Evolutionary conservation across 192 early-diverging fungal genomes (phyloP).

Genomic region (Rhizophagus sp.): DNA sequence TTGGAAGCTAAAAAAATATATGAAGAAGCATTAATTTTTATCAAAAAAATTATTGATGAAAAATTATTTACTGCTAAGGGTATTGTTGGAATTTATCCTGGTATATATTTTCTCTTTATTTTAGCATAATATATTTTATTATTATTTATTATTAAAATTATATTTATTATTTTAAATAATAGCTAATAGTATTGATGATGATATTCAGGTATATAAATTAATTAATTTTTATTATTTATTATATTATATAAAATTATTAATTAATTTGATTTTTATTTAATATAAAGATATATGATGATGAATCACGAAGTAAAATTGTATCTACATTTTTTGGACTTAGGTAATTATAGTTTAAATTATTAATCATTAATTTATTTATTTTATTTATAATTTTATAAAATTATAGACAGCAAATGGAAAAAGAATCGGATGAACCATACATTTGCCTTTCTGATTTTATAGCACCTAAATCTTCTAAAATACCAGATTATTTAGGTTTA

Average conservation of each 20-base stretch:
- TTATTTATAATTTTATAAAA: not conserved
- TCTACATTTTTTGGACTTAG: conserved; percentile 87
- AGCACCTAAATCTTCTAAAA: conserved; percentile 72
- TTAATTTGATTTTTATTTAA: not conserved
- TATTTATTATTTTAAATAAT: not conserved
- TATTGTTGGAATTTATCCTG: conserved; percentile 84
- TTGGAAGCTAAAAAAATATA: conserved; percentile 87
- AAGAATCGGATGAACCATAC: conserved; percentile 83
- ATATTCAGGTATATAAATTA: conserved; percentile 64
- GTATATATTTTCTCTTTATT: not conserved
- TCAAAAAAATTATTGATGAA: conserved; percentile 75
- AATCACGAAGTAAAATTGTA: conserved; percentile 61
- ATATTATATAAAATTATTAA: not conserved
- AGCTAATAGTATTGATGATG: conserved; percentile 86
- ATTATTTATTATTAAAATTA: not conserved
- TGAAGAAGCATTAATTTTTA: conserved; percentile 82
- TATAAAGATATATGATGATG: conserved; percentile 68
- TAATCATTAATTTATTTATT: too few species aligned
- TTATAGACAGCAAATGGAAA: conserved; percentile 47
- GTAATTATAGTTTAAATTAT: conserved; percentile 45
- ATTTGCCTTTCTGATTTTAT: conserved; percentile 91
- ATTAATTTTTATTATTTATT: not conserved
- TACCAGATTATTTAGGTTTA: conserved; percentile 86
- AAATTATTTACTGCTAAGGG: conserved; percentile 74
- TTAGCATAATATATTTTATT: not conserved